Evolutionary conservation across 1,139 yeast species (phyloP).

Genomic region (Pichia sp.): DNA sequence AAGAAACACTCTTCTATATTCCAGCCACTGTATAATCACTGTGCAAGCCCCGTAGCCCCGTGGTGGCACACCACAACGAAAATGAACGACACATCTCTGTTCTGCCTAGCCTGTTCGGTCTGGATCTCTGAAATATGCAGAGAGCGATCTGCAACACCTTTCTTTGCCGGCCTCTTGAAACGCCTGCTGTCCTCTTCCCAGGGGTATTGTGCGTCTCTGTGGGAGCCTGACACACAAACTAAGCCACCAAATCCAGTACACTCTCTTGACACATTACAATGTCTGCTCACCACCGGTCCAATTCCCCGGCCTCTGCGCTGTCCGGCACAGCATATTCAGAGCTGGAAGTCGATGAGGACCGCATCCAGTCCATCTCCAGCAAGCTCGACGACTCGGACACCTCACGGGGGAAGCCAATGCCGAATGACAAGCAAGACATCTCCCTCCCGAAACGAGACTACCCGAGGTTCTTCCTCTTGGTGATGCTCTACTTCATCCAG

Average conservation of each 20-base stretch:
- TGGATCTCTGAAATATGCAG: not conserved
- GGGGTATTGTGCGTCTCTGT: too few relatives aligned
- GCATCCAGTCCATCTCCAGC: constrained; percentile 8
- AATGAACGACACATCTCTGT: too few relatives aligned
- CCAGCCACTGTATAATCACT: too few relatives aligned
- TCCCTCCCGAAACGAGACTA: constrained; percentile 45
- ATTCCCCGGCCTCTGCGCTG: not conserved
- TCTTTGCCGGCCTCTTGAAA: too few relatives aligned
- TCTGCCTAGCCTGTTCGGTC: too few relatives aligned
- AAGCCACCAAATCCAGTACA: not conserved
- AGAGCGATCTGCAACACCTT: not conserved
- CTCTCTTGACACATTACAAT: not conserved
- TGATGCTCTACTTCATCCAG: constrained; percentile 73
- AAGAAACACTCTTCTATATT: too few relatives aligned
- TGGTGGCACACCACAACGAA: too few relatives aligned
- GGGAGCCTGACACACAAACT: too few relatives aligned
- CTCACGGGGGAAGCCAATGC: not conserved
- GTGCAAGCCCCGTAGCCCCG: too few relatives aligned
- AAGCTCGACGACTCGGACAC: not conserved
- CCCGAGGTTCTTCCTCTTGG: constrained; percentile 69
- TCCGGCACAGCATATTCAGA: constrained; percentile 5
- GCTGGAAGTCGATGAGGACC: constrained; percentile 12
- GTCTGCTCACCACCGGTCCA: constrained; percentile 10
- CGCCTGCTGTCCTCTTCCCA: too few relatives aligned
- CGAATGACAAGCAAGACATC: not conserved